A percentile compares a stretch with the other conserved stretches of the same genome.
Evolutionary conservation across 2,329 filamentous ascomycete species (phyloP).

Genomic region (Hyphodiscus sp.): DNA sequence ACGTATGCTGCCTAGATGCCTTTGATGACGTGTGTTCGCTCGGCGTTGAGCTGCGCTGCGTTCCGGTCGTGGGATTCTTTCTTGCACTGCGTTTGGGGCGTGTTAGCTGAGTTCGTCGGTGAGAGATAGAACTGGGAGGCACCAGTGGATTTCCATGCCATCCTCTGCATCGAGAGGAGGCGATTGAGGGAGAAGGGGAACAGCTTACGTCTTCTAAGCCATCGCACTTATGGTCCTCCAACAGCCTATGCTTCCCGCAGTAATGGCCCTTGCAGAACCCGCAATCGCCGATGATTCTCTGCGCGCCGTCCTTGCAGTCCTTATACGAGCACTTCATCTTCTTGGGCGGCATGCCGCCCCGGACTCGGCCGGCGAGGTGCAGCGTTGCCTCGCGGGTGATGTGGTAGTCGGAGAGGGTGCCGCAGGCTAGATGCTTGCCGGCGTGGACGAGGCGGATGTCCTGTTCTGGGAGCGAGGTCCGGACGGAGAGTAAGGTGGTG

Average conservation of each 20-base stretch:
- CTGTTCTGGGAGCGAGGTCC: conserved; percentile 44
- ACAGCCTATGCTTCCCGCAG: conserved; percentile 87
- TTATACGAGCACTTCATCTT: conserved; percentile 84
- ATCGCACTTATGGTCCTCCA: conserved; percentile 91
- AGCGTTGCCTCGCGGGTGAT: conserved; percentile 44
- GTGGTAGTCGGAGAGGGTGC: conserved; percentile 39
- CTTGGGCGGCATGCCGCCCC: conserved; percentile 57
- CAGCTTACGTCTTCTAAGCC: conserved; percentile 77
- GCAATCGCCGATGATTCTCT: conserved; percentile 94
- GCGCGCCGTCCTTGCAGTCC: conserved; percentile 79
- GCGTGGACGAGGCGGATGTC: conserved; percentile 51
- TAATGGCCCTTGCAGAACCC: conserved; percentile 90
- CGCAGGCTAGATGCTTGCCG: conserved; percentile 45
- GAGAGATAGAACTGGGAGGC: conserved; percentile 35
- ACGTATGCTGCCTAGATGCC: conserved; percentile 54
- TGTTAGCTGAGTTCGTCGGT: conserved; percentile 34
- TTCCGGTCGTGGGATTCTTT: conserved; percentile 95
- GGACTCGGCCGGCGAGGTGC: conserved; percentile 50
- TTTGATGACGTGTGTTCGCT: conserved; percentile 90
- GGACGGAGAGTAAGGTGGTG: conserved; percentile 48
- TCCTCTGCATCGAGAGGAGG: not conserved
- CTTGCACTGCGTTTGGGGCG: conserved; percentile 60
- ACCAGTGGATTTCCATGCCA: conserved; percentile 28
- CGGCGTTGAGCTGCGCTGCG: conserved; percentile 82
- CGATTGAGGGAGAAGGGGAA: conserved; percentile 6